Conservation (phyloP, 192 early-diverging fungal species). For the Endogone sp. region DNA sequence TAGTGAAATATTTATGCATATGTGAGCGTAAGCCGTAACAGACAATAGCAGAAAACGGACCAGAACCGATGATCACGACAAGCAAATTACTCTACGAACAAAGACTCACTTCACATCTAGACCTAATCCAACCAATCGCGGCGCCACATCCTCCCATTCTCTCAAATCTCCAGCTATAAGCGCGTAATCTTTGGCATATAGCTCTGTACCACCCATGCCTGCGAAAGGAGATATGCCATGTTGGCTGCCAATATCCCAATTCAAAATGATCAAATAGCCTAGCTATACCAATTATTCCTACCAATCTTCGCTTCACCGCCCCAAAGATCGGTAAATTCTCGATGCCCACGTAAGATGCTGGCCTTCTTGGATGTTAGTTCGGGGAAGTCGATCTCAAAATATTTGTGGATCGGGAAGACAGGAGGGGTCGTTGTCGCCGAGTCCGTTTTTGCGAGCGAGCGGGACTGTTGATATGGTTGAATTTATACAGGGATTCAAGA, state of each 20-base stretch:
- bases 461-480: not conserved
- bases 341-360: slow-evolving; percentile 47
- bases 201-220: slow-evolving; percentile 68
- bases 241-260: not conserved
- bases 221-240: slow-evolving; percentile 4
- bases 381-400: slow-evolving; percentile 92
- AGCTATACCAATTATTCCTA: slow-evolving; percentile 6
- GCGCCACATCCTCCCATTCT: slow-evolving; percentile 55
- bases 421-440: not conserved
- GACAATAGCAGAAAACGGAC: not conserved
- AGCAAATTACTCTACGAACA: slow-evolving; percentile 10
- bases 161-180: slow-evolving; percentile 82
- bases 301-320: slow-evolving; percentile 32
- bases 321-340: slow-evolving; percentile 31
- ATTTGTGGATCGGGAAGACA: slow-evolving; percentile 27
- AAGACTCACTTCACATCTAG: slow-evolving; percentile 31
- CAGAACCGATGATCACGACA: not conserved
- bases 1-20: not conserved
- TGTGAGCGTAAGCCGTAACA: not conserved
- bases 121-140: slow-evolving; percentile 40
- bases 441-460: not conserved
- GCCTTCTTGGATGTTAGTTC: slow-evolving; percentile 85
- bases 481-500: not conserved
- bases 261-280: too few relatives aligned
- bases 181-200: slow-evolving; percentile 63